A percentile compares a stretch with the other conserved stretches of the same genome.
Evolutionary conservation across 345 rosid species (phyloP).

Genomic region (Eutrema heterophyllum): DNA sequence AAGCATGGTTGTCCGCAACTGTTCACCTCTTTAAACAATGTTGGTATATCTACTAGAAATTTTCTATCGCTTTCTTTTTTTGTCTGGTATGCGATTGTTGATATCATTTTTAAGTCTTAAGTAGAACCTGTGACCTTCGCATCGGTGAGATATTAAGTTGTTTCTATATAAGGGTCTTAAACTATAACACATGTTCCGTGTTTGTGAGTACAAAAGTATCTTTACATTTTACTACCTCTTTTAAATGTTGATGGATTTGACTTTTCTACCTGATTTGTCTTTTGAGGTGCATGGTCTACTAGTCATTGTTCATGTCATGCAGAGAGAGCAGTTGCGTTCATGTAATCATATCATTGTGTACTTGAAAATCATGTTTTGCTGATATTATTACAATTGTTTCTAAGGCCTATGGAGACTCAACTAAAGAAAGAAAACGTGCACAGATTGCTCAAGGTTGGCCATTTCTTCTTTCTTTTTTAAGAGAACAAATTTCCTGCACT

Average conservation of each 20-base stretch:
- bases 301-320: background rate
- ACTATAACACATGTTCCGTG: background rate
- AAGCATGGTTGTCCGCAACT: background rate
- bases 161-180: slow-evolving; percentile 1
- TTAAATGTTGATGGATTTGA: background rate
- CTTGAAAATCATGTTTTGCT: slow-evolving; percentile 20
- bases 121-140: background rate
- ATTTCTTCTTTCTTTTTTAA: background rate
- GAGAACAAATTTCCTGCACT: background rate
- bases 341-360: background rate
- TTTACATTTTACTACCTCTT: background rate
- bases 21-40: background rate
- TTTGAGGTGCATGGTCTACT: slow-evolving; percentile 9
- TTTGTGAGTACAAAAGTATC: background rate
- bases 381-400: slow-evolving; percentile 12
- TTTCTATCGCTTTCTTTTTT: background rate
- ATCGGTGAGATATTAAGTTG: background rate
- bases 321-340: background rate
- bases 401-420: slow-evolving; percentile 90
- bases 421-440: slow-evolving; percentile 88
- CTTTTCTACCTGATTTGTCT: background rate
- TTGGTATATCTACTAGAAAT: slow-evolving; percentile 1
- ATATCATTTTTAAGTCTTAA: background rate
- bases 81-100: background rate
- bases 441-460: slow-evolving; percentile 91